A percentile compares a stretch with the other conserved stretches of the same genome.
These are phyloP conservation scores for Rhizopus microsporus DNA, from an alignment of 371 early-diverging fungal genomes.

Conservation along the genomic window DNA sequence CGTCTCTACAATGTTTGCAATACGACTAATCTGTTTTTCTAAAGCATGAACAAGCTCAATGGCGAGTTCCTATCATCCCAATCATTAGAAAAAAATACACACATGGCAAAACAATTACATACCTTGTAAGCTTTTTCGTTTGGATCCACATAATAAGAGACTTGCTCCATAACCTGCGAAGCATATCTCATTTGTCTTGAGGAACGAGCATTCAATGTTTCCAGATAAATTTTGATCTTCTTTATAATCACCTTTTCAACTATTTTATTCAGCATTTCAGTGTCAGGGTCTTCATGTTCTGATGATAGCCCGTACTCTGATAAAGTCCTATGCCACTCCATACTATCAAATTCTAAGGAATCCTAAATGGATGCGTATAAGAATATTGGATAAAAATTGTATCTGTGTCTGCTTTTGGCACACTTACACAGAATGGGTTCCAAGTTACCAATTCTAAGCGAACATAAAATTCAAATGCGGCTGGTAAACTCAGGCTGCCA, in stretches of 20 bases:
- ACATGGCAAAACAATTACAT: not conserved
- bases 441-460: constrained; percentile 65
- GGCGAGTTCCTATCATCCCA: constrained; percentile 28
- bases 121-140: constrained; percentile 43
- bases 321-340: constrained; percentile 55
- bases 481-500: constrained; percentile 68
- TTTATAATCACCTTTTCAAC: constrained; percentile 51
- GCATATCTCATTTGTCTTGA: constrained; percentile 41
- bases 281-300: constrained; percentile 56
- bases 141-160: constrained; percentile 49
- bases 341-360: constrained; percentile 51
- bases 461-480: constrained; percentile 70
- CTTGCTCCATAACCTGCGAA: constrained; percentile 37
- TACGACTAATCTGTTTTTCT: constrained; percentile 31
- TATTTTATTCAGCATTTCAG: constrained; percentile 56
- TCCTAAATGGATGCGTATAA: constrained; percentile 7
- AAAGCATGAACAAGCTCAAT: constrained; percentile 23
- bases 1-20: constrained; percentile 29
- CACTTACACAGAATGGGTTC: constrained; percentile 57
- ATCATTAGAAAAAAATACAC: not conserved
- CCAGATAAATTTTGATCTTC: constrained; percentile 34
- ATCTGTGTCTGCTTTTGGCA: not conserved
- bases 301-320: constrained; percentile 50
- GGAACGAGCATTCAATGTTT: constrained; percentile 35
- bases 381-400: not conserved